These are phyloP conservation scores for Xylaria scruposa DNA, from an alignment of 495 filamentous ascomycete species.

Conservation along the genomic window DNA sequence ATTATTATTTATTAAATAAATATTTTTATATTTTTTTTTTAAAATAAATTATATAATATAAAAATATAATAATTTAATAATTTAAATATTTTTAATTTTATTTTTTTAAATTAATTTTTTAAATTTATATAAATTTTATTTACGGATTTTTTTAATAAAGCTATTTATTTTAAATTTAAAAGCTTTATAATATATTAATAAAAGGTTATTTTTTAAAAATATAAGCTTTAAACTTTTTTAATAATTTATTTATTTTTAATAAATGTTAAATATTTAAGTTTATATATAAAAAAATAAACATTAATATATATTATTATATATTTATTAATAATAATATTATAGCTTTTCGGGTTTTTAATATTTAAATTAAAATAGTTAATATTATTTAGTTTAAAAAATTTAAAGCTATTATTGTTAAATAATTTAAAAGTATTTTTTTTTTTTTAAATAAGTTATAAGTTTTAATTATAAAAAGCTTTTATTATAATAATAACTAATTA, in stretches of 20 bases:
- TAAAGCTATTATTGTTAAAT: not conserved
- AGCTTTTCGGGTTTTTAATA: not conserved
- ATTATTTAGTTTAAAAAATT: not conserved
- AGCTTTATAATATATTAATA: not conserved
- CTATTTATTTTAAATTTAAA: not conserved
- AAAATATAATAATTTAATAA: not conserved
- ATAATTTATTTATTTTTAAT: not conserved
- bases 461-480: too few species aligned
- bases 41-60: not conserved
- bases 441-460: too few species aligned
- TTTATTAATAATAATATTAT: not conserved
- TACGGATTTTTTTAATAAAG: not conserved
- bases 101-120: slow-evolving; percentile 3
- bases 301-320: not conserved
- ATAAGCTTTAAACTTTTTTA: not conserved
- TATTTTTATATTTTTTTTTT: not conserved
- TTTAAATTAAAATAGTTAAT: not conserved
- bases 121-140: not conserved
- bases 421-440: not conserved
- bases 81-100: not conserved
- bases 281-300: not conserved
- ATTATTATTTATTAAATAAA: not conserved
- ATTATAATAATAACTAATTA: too few species aligned
- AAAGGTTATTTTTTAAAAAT: not conserved
- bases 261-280: not conserved